A percentile compares a stretch with the other conserved stretches of the same genome.
These are phyloP conservation scores for Phylloporus arenicola DNA, from an alignment of 768 basidiomycete species.

Conservation along the genomic window DNA sequence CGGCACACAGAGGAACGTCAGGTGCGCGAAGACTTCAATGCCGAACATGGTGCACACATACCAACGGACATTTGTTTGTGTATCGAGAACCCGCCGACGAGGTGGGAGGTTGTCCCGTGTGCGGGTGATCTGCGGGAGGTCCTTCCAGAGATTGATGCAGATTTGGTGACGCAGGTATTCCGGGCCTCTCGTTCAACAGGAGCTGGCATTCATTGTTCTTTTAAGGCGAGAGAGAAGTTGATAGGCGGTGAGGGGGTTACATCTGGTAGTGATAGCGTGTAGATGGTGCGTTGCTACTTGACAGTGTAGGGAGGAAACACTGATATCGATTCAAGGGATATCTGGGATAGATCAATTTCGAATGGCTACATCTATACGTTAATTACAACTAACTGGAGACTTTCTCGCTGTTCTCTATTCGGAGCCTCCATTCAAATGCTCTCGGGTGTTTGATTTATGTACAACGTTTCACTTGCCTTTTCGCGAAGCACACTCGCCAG, in stretches of 20 bases:
- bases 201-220: background rate
- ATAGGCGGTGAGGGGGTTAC: constrained; percentile 10
- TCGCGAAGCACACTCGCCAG: too few relatives aligned
- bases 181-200: background rate
- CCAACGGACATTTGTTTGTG: constrained; percentile 78
- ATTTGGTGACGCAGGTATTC: constrained; percentile 51
- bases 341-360: background rate
- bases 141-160: constrained; percentile 57
- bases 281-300: background rate
- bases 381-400: background rate
- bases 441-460: background rate
- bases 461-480: background rate
- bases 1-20: constrained; percentile 55
- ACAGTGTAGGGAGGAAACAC: too few relatives aligned
- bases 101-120: constrained; percentile 61
- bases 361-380: background rate
- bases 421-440: background rate
- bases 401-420: background rate
- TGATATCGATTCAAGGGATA: background rate
- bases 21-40: constrained; percentile 62
- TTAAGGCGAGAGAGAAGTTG: constrained; percentile 30
- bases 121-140: constrained; percentile 50
- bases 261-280: constrained; percentile 15
- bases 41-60: constrained; percentile 65
- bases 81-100: constrained; percentile 68